Percentiles rank a stretch among this genome's conserved stretches.
Evolutionary conservation across 768 basidiomycete genomes (phyloP).

Genomic region (Rickenella mellea): DNA sequence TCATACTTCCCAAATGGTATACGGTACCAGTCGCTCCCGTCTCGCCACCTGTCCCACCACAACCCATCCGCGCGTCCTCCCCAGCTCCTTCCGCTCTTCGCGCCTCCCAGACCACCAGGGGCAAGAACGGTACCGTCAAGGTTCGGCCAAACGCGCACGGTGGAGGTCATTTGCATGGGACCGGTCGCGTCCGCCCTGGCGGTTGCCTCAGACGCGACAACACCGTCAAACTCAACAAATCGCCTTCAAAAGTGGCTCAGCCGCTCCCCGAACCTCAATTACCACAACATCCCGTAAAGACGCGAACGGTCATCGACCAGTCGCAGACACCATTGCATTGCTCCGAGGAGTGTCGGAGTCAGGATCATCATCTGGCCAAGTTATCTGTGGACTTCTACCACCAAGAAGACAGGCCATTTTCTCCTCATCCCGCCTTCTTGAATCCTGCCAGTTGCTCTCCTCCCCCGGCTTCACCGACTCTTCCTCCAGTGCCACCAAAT

Average conservation of each 20-base stretch:
- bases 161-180: slow-evolving; percentile 56
- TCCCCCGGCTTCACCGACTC: slow-evolving; percentile 8
- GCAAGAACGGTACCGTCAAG: slow-evolving; percentile 26
- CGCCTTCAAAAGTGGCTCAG: slow-evolving; percentile 13
- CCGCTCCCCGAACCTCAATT: slow-evolving; percentile 14
- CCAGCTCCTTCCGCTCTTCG: slow-evolving; percentile 13
- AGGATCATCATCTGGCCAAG: slow-evolving; percentile 33
- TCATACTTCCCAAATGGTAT: slow-evolving; percentile 71
- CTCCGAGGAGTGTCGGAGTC: slow-evolving; percentile 63
- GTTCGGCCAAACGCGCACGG: slow-evolving; percentile 19
- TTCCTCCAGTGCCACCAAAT: slow-evolving; percentile 32
- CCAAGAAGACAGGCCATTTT: slow-evolving; percentile 18
- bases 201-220: slow-evolving; percentile 22
- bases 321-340: slow-evolving; percentile 77
- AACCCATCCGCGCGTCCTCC: slow-evolving; percentile 1
- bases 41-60: slow-evolving; percentile 13
- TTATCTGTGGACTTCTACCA: slow-evolving; percentile 4
- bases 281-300: slow-evolving; percentile 29
- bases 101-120: slow-evolving; percentile 21
- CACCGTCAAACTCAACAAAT: slow-evolving; percentile 22
- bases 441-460: slow-evolving; percentile 35
- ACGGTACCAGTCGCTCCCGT: slow-evolving; percentile 33
- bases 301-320: slow-evolving; percentile 70
- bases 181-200: slow-evolving; percentile 51
- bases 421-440: slow-evolving; percentile 35